Evolutionary conservation across 2,329 filamentous ascomycete species (phyloP), one percentile per base, ranked within the genome.

Genomic region (Cyclaneusma minus): DNA sequence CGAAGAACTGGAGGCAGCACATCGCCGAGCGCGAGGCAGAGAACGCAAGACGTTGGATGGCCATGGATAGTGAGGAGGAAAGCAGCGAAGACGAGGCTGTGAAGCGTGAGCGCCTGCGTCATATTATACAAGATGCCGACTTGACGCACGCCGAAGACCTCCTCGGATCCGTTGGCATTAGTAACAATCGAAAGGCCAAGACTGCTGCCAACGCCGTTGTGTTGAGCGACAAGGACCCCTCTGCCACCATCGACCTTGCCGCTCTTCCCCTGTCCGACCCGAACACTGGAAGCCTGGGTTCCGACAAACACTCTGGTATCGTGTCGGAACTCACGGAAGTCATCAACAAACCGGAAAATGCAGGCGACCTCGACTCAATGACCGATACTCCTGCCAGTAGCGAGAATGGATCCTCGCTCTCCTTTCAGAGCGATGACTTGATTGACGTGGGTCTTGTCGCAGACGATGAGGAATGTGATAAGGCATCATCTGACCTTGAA

Each of bases 1-100:
- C 72, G 44, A 87, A 92, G 61, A 93, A 93, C 61, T 66, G 70
- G 49, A 89, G 83, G 59, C 66, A 87, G 57, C 78, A 84, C 43
- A 72, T 92, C 52, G 75, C 79, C 41, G 81, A 91, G 45, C 71
- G 70, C 47, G 63, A 75, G 39, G 56, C 70, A 51, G 52, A 65
- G 44, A 61, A 69, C 47, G 54, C 56, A 47, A 49, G 50, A 26
- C 48, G 47, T 22, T 60, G 55, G 10, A 57, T 61, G 29, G 60
- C 54, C 7, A 64, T 58, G 2, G 65, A 66, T n/a, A 61, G 62
- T 13, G 56, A 60, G 2, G 62, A 60, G 0, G 55, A 58, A n/a
- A 58, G 56, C 20, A 62, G 62, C n/a, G 68, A 73, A 16, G 69
- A 75, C 2, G 80, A 83, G 48, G 65, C 69, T 10, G 60, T 72